A percentile compares a stretch with the other conserved stretches of the same genome.
Conservation (phyloP, 106 monocot species). For the Allium cepa region DNA sequence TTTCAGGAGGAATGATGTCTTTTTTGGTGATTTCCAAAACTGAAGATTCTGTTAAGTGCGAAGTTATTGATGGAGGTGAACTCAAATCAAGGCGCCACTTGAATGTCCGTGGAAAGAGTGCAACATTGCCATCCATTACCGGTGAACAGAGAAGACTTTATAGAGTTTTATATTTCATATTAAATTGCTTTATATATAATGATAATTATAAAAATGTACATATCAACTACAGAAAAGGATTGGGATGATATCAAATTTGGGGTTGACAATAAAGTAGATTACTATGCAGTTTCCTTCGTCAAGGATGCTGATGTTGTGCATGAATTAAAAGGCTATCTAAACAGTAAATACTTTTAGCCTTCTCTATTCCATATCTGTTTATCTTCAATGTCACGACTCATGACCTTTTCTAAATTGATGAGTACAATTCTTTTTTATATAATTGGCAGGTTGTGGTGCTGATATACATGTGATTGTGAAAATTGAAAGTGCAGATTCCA, state of each 20-base stretch:
- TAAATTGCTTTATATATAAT: neutral
- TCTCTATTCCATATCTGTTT: neutral
- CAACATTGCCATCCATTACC: slow-evolving; percentile 93
- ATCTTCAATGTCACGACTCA: neutral
- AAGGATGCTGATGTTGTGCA: slow-evolving; percentile 98
- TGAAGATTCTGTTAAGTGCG: slow-evolving; percentile 89
- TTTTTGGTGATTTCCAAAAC: slow-evolving; percentile 83
- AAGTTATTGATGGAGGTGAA: slow-evolving; percentile 98
- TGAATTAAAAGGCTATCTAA: slow-evolving; percentile 90
- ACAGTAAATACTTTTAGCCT: slow-evolving; percentile 28
- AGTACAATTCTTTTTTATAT: neutral
- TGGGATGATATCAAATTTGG: slow-evolving; percentile 99
- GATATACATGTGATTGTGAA: slow-evolving; percentile 98
- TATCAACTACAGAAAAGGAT: slow-evolving; percentile 73
- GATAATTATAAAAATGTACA: neutral
- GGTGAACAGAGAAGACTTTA: slow-evolving; percentile 20
- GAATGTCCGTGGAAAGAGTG: slow-evolving; percentile 99
- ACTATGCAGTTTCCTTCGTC: slow-evolving; percentile 97
- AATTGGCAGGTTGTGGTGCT: slow-evolving; percentile 55
- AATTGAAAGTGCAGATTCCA: slow-evolving; percentile 99
- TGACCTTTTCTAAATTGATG: neutral
- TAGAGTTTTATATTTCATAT: neutral
- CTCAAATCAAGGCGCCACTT: slow-evolving; percentile 92
- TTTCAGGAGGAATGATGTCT: slow-evolving; percentile 98
- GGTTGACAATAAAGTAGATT: slow-evolving; percentile 94